Base-by-base conservation (phyloP, 2,329 filamentous ascomycete species). In the Fusarium denticulatum region DNA sequence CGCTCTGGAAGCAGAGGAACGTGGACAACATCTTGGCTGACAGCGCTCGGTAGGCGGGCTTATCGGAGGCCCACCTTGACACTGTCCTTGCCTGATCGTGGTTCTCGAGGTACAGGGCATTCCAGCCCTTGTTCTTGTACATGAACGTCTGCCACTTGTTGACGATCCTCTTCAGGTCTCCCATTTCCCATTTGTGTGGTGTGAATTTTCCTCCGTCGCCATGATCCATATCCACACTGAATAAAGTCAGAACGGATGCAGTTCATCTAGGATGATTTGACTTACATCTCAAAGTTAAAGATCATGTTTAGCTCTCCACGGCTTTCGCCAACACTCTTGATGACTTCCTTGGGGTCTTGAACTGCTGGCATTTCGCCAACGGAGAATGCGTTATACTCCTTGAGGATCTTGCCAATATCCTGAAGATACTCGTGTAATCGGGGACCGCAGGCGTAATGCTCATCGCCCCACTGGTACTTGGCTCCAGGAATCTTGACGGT, bases 301-400 rank as follows among this genome's bases (percentile, higher is more conserved):
- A 91, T 86, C 89, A 92, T 92, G 77, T 88, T 87, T 22, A 92
- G 79, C 85, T 85, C 60, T 85, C 85, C 34, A 83, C 81, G 4
- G 84, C 45, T 60, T 26, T 74, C 84, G 2, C 84, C 83, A 12
- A 92, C 87, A 69, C 90, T 91, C 32, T 85, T 79, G 16, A 91
- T 80, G 14, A 91, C 87, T 52, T 88, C 82, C 8, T 80, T 78
- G 18, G 86, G 83, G 49, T 90, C 85, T 1, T 86, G 86, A 2
- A 88, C 89, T 62, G 86, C 82, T 0, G 89, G 88, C 64, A 91
- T 86, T 79, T 93, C 91, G 37, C 91, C 91, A 0, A 93, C 90
- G 0, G 89, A 92, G 80, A 93, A 86, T 9, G 72, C 71, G 68
- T 88, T 86, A 71, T 92, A 92, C 52, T 85, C 80, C 55, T 81